Evolutionary conservation across 192 early-diverging fungal genomes (phyloP).

Genomic region (Backusella macrospora): DNA sequence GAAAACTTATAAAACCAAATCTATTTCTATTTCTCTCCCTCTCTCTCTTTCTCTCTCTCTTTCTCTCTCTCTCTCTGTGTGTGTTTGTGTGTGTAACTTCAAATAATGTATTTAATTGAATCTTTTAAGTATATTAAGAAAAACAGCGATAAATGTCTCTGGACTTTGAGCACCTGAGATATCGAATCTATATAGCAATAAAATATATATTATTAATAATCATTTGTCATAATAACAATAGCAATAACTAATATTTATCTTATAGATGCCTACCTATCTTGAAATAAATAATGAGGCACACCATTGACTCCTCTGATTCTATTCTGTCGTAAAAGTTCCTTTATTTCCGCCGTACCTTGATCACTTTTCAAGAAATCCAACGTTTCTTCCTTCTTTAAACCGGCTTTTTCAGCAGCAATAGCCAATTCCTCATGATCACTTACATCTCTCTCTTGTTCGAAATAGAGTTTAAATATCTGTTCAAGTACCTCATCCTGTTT

Average conservation of each 20-base stretch:
- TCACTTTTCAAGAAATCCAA: constrained; percentile 58
- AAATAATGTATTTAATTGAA: neutral
- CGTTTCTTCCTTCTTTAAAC: constrained; percentile 54
- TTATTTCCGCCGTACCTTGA: constrained; percentile 54
- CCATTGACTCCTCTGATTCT: constrained; percentile 57
- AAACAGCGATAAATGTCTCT: neutral
- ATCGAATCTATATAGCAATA: neutral
- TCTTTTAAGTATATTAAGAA: neutral
- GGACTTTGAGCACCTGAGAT: constrained; percentile 7
- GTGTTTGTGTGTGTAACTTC: constrained; percentile 9
- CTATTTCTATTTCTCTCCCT: too few species aligned
- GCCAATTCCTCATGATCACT: constrained; percentile 61
- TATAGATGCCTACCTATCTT: constrained; percentile 44
- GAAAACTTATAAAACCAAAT: too few species aligned
- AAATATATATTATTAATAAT: constrained; percentile 2
- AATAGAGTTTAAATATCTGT: constrained; percentile 67
- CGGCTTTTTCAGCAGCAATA: constrained; percentile 58
- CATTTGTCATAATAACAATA: neutral
- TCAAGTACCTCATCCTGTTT: constrained; percentile 63
- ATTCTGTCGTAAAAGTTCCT: constrained; percentile 47
- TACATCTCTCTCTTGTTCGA: constrained; percentile 72
- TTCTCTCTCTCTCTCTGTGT: too few species aligned
- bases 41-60: too few species aligned
- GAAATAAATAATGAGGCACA: constrained; percentile 73
- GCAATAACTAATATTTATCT: too few species aligned